Conservation (phyloP, 2,329 filamentous ascomycete species). For the Aspergillus sp. region DNA sequence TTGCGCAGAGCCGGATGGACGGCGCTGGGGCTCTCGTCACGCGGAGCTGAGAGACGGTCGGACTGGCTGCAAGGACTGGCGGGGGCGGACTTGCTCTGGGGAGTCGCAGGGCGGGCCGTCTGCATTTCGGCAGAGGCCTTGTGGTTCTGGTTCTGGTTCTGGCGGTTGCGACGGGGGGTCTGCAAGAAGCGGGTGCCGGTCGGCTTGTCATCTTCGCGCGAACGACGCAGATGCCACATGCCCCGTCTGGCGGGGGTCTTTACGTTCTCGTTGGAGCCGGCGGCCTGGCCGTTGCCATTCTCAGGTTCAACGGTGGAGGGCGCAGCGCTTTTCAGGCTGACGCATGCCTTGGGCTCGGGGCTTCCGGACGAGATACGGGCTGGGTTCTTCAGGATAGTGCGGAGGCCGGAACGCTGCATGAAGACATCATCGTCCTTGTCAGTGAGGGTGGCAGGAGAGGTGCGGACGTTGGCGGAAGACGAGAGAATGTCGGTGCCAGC, state of each 20-base stretch:
- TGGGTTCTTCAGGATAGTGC: constrained; percentile 1
- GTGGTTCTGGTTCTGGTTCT: not conserved
- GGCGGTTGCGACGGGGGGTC: not conserved
- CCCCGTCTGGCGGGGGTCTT: constrained; percentile 15
- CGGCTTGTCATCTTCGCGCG: constrained; percentile 8
- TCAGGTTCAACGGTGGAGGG: not conserved
- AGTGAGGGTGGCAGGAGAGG: not conserved
- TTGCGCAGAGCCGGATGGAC: constrained; percentile 15
- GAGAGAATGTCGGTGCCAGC: not conserved
- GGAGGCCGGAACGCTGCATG: not conserved
- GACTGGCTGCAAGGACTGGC: not conserved
- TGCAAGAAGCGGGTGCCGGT: constrained; percentile 7
- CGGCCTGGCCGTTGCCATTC: not conserved
- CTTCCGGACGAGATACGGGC: constrained; percentile 6
- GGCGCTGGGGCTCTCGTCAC: constrained; percentile 6
- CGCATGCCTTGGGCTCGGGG: not conserved
- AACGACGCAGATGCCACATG: constrained; percentile 17
- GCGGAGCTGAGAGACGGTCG: not conserved
- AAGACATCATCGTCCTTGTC: not conserved
- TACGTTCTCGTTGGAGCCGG: constrained; percentile 1
- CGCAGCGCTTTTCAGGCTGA: not conserved
- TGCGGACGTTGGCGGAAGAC: constrained; percentile 1
- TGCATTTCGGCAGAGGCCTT: not conserved
- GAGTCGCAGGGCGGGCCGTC: not conserved
- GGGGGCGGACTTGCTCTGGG: not conserved